Base-by-base conservation (phyloP, 441 rosid species). In the Geranium incanum region DNA sequence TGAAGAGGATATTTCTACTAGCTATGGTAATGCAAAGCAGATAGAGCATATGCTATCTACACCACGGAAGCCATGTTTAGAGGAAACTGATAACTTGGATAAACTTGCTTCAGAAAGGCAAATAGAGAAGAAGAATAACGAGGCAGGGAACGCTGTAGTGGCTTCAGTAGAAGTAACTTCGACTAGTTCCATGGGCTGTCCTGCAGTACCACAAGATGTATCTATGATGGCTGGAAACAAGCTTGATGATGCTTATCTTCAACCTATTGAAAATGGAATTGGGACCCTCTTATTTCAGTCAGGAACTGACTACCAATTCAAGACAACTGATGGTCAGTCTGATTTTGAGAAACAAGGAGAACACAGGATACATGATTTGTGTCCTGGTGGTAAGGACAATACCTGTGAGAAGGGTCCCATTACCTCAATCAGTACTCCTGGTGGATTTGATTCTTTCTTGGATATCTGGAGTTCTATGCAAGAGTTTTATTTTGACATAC, bases 361-460 rank as follows among this genome's bases (percentile, higher is more conserved):
- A 64, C 64, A 78, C 66, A 75, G 52, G 59, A 65, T 68, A 80
- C 74, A 74, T 15, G 68, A 70, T 72, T 69, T 70, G 28, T 71
- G 70, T 71, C 67, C 68, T 72, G 80, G 55, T 62, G 78, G 63
- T 69, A 85, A 77, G 82, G 86, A 82, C 67, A 69, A 36, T 72
- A 77, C 77, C 60, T 78, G 80, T 69, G 89, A 80, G 77, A 89
- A 86, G 78, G 92, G 98, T 69, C 99, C 99, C 75, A 71, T 86
- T 70, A 84, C 79, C 82, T 96, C 93, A 71, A 82, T 82, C 71
- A 87, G 76, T 77, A 70, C 70, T 64, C 72, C 81, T 23, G 98
- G 98, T 64, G 98, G 99, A 75, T 78, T 95, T 74, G 98, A 93
- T 81, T 82, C 85, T 81, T 95, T 95, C 84, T 84, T 95, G 88